These are phyloP conservation scores for Penicillium sp. DNA, from an alignment of 2,329 filamentous ascomycete genomes.

Conservation along the genomic window DNA sequence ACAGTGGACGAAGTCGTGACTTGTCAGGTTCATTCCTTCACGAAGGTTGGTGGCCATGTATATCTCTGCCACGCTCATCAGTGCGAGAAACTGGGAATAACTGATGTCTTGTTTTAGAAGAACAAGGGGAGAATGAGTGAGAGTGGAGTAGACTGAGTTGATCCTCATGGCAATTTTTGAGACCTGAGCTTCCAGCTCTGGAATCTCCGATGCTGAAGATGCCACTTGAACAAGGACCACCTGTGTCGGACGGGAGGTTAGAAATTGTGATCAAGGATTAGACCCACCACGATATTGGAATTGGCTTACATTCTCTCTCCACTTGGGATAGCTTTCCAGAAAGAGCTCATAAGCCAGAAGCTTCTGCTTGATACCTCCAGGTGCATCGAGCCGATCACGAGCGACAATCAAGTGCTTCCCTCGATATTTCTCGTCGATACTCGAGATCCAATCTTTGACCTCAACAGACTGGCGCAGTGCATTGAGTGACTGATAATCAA, in stretches of 20 bases:
- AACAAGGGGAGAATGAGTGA: slow-evolving; percentile 87
- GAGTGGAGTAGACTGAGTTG: slow-evolving; percentile 82
- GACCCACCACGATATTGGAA: background rate
- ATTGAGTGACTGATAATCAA: slow-evolving; percentile 73
- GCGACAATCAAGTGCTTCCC: slow-evolving; percentile 89
- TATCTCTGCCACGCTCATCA: slow-evolving; percentile 82
- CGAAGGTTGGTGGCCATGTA: slow-evolving; percentile 92
- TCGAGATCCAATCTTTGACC: slow-evolving; percentile 73
- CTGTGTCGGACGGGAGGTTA: slow-evolving; percentile 30
- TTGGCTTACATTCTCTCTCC: slow-evolving; percentile 64
- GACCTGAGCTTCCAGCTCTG: slow-evolving; percentile 79
- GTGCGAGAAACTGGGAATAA: slow-evolving; percentile 86
- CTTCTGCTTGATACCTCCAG: slow-evolving; percentile 90
- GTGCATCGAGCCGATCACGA: slow-evolving; percentile 87
- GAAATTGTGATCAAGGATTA: background rate
- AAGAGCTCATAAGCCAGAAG: slow-evolving; percentile 87
- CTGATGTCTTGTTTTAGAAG: slow-evolving; percentile 92
- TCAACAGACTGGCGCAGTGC: slow-evolving; percentile 67
- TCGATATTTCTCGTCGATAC: slow-evolving; percentile 75
- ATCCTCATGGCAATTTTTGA: slow-evolving; percentile 91
- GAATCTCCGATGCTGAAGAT: slow-evolving; percentile 79
- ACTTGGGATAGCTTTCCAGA: slow-evolving; percentile 85
- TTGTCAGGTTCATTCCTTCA: slow-evolving; percentile 94
- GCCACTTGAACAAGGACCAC: slow-evolving; percentile 92
- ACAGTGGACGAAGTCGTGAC: slow-evolving; percentile 87